Percentiles rank a stretch among this genome's conserved stretches.
phyloP scores from a whole-genome alignment of 805 yeast genomes.

The Kodamaea lidongshanica region DNA sequence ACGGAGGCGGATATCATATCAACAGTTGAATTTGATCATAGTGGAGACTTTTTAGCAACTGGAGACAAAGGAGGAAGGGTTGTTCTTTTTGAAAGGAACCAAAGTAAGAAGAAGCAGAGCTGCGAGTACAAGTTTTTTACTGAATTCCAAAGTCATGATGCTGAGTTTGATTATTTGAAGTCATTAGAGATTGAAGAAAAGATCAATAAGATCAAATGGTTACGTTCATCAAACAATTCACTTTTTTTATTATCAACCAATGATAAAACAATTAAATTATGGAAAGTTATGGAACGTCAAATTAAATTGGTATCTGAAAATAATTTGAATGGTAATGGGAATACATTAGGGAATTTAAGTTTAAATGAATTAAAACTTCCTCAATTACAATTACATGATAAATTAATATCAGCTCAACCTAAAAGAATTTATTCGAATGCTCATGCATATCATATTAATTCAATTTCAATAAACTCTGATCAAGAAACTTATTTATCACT shows the following conservation, averaged over 20 bases:
- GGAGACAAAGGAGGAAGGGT: conserved; percentile 99
- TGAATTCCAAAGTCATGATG: conserved; percentile 97
- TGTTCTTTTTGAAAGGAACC: conserved; percentile 88
- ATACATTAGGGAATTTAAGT: conserved; percentile 21
- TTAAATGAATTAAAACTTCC: conserved; percentile 65
- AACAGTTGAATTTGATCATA: conserved; percentile 91
- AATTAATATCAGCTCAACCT: conserved; percentile 91
- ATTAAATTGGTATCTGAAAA: conserved; percentile 89
- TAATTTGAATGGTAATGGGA: conserved; percentile 43
- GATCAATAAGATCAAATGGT: conserved; percentile 96
- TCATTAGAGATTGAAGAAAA: conserved; percentile 96
- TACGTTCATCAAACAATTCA: conserved; percentile 81
- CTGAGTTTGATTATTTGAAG: conserved; percentile 94
- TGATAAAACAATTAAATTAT: conserved; percentile 95
- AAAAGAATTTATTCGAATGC: conserved; percentile 89
- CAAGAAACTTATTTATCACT: conserved; percentile 91
- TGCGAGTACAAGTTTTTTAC: conserved; percentile 95
- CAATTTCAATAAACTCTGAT: conserved; percentile 89
- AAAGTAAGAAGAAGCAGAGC: conserved; percentile 48
- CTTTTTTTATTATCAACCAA: conserved; percentile 86
- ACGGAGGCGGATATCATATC: conserved; percentile 97
- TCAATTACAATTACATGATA: conserved; percentile 86
- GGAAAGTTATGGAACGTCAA: conserved; percentile 92
- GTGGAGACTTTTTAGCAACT: conserved; percentile 93
- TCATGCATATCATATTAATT: conserved; percentile 96